Evolutionary conservation across 1,284 basidiomycete species (phyloP).

Genomic region (Austroboletus novae-zelandiae): DNA sequence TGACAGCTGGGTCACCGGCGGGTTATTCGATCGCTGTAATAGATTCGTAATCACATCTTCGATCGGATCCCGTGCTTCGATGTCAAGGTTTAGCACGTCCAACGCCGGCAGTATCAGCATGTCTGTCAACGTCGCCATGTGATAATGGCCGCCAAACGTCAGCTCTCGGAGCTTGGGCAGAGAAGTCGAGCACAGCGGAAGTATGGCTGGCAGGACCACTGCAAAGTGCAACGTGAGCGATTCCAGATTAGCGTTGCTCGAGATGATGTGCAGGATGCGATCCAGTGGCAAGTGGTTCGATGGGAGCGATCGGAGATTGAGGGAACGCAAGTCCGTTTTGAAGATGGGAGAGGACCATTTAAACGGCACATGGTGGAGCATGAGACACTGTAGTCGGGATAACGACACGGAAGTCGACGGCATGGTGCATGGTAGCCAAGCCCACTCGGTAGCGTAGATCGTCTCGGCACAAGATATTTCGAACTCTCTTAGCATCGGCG

Average conservation of each 20-base stretch:
- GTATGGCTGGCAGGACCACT: conserved; percentile 54
- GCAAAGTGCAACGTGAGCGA: conserved; percentile 58
- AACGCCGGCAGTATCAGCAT: conserved; percentile 55
- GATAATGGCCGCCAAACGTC: conserved; percentile 61
- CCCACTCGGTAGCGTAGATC: conserved; percentile 60
- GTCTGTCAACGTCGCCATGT: conserved; percentile 62
- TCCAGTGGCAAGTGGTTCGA: conserved; percentile 60
- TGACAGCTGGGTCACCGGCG: conserved; percentile 53
- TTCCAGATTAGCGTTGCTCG: conserved; percentile 53
- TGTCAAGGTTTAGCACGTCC: conserved; percentile 56
- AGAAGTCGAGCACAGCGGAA: conserved; percentile 53
- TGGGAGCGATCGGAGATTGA: conserved; percentile 64
- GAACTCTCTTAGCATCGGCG: conserved; percentile 69
- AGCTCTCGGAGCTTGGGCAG: conserved; percentile 53
- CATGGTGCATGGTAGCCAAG: conserved; percentile 61
- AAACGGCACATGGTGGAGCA: conserved; percentile 69
- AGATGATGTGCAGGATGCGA: conserved; percentile 59
- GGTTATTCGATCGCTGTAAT: conserved; percentile 53
- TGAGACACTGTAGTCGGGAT: conserved; percentile 50
- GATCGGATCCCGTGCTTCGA: conserved; percentile 65
- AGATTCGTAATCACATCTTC: conserved; percentile 63
- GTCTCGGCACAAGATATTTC: conserved; percentile 71
- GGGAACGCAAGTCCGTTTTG: conserved; percentile 48
- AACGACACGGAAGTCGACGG: conserved; percentile 39
- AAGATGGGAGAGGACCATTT: conserved; percentile 72